A percentile compares a stretch with the other conserved stretches of the same genome.
Evolutionary conservation across 2,329 filamentous ascomycete species (phyloP).

Genomic region (Gremmenia infestans): DNA sequence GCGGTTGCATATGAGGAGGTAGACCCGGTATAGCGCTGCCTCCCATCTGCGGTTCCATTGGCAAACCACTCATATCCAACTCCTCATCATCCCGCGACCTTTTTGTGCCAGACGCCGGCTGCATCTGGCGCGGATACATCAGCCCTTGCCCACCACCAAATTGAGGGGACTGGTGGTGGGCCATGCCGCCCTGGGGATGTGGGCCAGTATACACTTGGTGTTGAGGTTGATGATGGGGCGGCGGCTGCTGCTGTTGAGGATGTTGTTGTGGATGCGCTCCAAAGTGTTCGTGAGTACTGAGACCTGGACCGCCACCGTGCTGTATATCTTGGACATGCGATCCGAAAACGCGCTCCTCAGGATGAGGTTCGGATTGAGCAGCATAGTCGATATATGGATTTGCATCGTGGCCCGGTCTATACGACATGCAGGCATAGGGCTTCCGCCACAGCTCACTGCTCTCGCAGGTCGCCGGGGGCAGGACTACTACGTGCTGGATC

Average conservation of each 20-base stretch:
- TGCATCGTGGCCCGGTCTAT: constrained; percentile 52
- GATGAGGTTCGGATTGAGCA: constrained; percentile 61
- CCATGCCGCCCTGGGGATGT: constrained; percentile 40
- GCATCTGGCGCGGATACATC: constrained; percentile 37
- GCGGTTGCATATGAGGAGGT: constrained; percentile 51
- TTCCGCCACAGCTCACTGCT: constrained; percentile 72
- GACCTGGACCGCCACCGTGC: constrained; percentile 28
- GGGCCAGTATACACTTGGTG: constrained; percentile 53
- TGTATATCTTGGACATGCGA: constrained; percentile 35
- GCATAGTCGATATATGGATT: constrained; percentile 72
- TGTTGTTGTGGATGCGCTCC: constrained; percentile 49
- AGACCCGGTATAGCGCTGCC: constrained; percentile 33
- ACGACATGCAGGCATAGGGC: constrained; percentile 53
- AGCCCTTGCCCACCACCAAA: constrained; percentile 45
- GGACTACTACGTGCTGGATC: constrained; percentile 34
- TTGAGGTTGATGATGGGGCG: constrained; percentile 42
- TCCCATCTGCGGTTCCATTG: constrained; percentile 37
- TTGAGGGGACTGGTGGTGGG: constrained; percentile 42
- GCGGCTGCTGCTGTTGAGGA: constrained; percentile 40
- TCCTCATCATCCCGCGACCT: constrained; percentile 55
- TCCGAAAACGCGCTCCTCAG: constrained; percentile 61
- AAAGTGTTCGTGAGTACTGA: constrained; percentile 27
- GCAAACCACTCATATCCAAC: constrained; percentile 39
- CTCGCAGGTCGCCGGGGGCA: constrained; percentile 65
- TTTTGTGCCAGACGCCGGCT: constrained; percentile 37